Conservation (phyloP, 169 alveolate species). For the Plasmodium gallinaceum region DNA sequence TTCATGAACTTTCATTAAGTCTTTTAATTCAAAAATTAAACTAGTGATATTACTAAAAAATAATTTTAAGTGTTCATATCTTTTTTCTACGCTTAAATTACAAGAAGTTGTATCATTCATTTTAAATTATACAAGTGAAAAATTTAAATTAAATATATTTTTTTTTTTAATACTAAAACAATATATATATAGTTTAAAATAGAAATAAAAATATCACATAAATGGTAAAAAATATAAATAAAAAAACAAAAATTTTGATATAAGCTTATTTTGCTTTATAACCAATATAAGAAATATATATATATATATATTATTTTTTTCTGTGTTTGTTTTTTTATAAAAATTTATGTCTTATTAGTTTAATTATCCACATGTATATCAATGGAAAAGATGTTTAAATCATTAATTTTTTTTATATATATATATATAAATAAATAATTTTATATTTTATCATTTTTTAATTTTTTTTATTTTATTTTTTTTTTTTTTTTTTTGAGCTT, state of each 20-base stretch:
- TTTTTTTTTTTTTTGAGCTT: too few species aligned
- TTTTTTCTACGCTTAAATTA: constrained; percentile 54
- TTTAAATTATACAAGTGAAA: background rate
- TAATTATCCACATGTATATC: too few species aligned
- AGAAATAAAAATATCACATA: background rate
- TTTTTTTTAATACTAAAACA: background rate
- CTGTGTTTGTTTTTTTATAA: too few species aligned
- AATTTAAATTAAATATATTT: background rate
- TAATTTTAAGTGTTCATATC: constrained; percentile 43
- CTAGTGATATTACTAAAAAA: constrained; percentile 37
- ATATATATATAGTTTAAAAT: background rate
- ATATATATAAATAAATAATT: too few species aligned
- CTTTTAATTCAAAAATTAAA: constrained; percentile 52
- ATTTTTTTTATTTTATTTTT: too few species aligned
- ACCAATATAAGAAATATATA: background rate
- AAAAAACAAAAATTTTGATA: background rate
- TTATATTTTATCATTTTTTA: too few species aligned
- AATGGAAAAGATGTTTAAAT: too few species aligned
- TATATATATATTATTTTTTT: background rate
- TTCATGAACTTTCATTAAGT: constrained; percentile 72
- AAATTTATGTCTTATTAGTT: too few species aligned
- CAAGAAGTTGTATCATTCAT: constrained; percentile 33
- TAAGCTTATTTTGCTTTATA: constrained; percentile 9
- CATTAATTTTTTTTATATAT: too few species aligned
- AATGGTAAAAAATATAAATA: background rate